Evolutionary conservation across 2,329 filamentous ascomycete species (phyloP).

Genomic region (Karstenula rhodostoma): DNA sequence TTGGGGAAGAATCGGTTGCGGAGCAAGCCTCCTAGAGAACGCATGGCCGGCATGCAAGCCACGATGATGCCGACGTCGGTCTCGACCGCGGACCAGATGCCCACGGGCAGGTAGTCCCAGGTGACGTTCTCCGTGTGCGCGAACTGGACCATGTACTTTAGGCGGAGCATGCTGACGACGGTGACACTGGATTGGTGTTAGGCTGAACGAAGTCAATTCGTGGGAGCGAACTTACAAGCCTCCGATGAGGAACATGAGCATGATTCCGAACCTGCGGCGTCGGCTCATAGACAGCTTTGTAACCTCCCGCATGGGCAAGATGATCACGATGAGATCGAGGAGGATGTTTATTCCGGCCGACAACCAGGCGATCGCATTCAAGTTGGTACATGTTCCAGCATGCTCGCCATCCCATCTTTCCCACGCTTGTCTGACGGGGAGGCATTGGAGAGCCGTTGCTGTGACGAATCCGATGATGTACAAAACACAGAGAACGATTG

Average conservation of each 20-base stretch:
- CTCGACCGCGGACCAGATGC: conserved; percentile 41
- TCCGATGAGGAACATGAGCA: conserved; percentile 50
- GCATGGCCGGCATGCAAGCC: conserved; percentile 36
- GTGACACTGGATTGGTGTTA: conserved; percentile 46
- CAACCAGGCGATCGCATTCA: conserved; percentile 34
- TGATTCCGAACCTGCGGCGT: conserved; percentile 42
- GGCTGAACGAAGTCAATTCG: neutral
- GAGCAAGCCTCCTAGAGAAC: conserved; percentile 17
- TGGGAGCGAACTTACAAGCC: conserved; percentile 46
- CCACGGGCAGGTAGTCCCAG: conserved; percentile 43
- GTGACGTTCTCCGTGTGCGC: conserved; percentile 52
- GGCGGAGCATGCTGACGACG: conserved; percentile 54
- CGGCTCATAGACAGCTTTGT: conserved; percentile 38
- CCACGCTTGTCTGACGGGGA: conserved; percentile 3
- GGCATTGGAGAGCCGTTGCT: conserved; percentile 6
- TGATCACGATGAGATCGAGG: conserved; percentile 39
- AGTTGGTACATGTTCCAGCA: conserved; percentile 23
- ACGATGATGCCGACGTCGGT: conserved; percentile 36
- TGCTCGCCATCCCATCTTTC: conserved; percentile 9
- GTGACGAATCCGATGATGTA: conserved; percentile 1
- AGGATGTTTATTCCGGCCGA: conserved; percentile 39
- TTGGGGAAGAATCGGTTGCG: too few species aligned
- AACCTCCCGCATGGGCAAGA: conserved; percentile 42
- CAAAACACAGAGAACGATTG: conserved; percentile 4
- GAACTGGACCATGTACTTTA: conserved; percentile 55